These are phyloP conservation scores for Colletotrichum sidae DNA, from an alignment of 2,329 filamentous ascomycete species.

Conservation along the genomic window DNA sequence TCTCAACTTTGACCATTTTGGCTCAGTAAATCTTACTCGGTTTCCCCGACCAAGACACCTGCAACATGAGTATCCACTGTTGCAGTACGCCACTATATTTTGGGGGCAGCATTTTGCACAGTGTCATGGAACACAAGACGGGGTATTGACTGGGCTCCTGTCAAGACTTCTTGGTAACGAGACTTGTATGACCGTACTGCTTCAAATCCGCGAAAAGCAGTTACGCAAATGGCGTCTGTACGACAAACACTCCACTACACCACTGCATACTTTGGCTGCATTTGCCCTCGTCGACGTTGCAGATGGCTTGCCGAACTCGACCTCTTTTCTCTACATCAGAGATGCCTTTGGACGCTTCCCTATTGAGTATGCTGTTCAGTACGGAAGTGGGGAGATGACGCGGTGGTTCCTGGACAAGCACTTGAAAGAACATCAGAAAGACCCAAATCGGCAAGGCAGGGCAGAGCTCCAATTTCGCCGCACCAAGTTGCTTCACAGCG, in stretches of 20 bases:
- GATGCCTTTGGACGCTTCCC: not conserved
- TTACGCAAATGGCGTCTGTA: not conserved
- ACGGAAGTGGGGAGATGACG: not conserved
- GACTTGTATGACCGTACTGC: not conserved
- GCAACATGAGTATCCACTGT: not conserved
- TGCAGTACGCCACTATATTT: not conserved
- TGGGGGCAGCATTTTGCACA: not conserved
- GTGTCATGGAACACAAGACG: not conserved
- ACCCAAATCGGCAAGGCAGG: not conserved
- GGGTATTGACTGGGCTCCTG: not conserved
- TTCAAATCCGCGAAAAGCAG: not conserved
- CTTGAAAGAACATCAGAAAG: not conserved
- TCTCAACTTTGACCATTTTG: slow-evolving; percentile 5
- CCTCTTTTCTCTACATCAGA: not conserved
- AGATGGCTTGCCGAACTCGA: not conserved
- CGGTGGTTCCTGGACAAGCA: not conserved
- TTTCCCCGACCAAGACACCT: not conserved
- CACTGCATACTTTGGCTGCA: not conserved
- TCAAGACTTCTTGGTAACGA: not conserved
- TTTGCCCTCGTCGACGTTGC: not conserved
- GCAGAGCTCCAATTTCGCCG: too few relatives aligned
- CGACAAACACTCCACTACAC: too few relatives aligned
- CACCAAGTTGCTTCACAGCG: not conserved
- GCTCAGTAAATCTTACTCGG: not conserved
- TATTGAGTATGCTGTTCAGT: not conserved